Evolutionary conservation across 768 basidiomycete genomes (phyloP), one percentile per base, ranked within the genome.

Genomic region (Trametes meyenii): DNA sequence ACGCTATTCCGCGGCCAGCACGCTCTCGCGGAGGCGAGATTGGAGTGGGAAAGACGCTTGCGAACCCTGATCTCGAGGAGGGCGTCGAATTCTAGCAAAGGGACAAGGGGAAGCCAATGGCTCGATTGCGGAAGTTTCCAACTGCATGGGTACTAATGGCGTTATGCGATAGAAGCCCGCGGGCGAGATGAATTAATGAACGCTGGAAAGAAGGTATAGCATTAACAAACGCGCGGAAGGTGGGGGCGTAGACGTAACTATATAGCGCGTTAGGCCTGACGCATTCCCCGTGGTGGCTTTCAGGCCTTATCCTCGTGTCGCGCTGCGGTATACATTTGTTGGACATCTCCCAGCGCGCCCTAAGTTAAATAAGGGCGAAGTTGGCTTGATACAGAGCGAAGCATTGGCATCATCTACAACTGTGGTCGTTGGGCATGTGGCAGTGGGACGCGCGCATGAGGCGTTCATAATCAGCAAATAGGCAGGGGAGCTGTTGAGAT

Each of bases 131-230:
- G 48, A 56, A 56, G 55, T 36, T 40, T 58, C 56, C 49, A 50
- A 19, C 21, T 16, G n/a, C 1, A 8, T 40, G 40, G 40, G 21
- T 8, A 10, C 46, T 24, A 12, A 23, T 13, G 26, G 16, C 14
- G 26, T 26, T 23, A 51, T 48, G 57, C 57, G 49, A 33, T 12
- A 21, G 39, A 40, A 29, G 40, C 39, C 38, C 29, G 49, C 38
- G 43, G 26, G 49, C 57, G 40, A 43, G 38, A 38, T 35, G 19
- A 19, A 48, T 17, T 19, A 23, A 35, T 19, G 48, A 50, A 50
- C 29, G 48, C 13, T 40, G 36, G 17, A 58, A 58, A 58, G 49
- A 50, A 50, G 49, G 48, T 58, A 58, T 58, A 58, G 57, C 57
- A 26, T 50, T 51, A 43, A 48, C 56, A 42, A 40, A 40, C 55